phyloP scores from a whole-genome alignment of 164 flowering plant genomes.

The Macadamia tetraphylla region DNA sequence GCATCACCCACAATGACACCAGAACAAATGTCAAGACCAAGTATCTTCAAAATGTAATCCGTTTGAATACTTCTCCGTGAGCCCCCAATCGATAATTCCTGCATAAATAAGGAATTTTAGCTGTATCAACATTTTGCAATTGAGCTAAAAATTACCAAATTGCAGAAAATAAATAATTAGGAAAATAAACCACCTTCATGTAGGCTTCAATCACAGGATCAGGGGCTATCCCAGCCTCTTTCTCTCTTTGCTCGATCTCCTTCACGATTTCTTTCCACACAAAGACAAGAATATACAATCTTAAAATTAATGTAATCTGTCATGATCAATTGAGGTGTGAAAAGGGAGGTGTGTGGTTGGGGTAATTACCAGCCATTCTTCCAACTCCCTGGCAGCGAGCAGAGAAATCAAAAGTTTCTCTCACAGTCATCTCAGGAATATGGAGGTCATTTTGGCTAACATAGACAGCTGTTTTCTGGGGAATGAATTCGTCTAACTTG shows the following conservation, averaged over 20 bases:
- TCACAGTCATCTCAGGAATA: neutral
- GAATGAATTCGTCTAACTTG: neutral
- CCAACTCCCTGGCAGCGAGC: neutral
- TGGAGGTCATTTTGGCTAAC: neutral
- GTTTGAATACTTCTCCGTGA: conserved; percentile 40
- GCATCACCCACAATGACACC: conserved; percentile 54
- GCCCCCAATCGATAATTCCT: conserved; percentile 57
- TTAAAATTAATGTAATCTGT: too few species aligned
- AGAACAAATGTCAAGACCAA: conserved; percentile 57
- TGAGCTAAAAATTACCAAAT: too few species aligned
- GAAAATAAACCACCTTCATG: conserved; percentile 37
- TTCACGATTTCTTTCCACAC: neutral
- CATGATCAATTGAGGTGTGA: too few species aligned
- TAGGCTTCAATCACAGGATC: conserved; percentile 19
- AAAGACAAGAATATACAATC: too few species aligned
- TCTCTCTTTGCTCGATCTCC: neutral
- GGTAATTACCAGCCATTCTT: neutral
- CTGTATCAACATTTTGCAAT: too few species aligned
- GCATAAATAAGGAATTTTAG: conserved; percentile 4
- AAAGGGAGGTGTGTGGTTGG: neutral
- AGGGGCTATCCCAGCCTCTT: neutral
- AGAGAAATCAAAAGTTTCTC: neutral
- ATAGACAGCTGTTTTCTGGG: neutral
- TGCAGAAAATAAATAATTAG: too few species aligned
- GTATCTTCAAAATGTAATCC: conserved; percentile 57